phyloP scores from a whole-genome alignment of 768 basidiomycete genomes.

The Obba rivulosa region DNA sequence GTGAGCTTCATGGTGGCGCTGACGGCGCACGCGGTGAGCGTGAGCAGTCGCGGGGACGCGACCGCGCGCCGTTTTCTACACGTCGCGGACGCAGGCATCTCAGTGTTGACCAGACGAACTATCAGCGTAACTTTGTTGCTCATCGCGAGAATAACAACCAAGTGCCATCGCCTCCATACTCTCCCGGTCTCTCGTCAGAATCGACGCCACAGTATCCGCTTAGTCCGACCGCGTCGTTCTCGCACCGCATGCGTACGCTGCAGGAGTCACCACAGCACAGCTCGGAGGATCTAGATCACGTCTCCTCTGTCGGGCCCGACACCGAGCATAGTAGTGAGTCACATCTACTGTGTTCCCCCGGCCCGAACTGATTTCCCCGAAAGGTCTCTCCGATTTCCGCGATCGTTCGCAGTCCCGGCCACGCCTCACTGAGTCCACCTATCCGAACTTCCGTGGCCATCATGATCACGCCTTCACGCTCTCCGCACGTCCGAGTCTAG shows the following conservation, averaged over 20 bases:
- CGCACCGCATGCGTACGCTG: conserved; percentile 10
- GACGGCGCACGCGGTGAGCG: background rate
- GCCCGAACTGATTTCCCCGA: background rate
- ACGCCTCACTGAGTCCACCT: conserved; percentile 4
- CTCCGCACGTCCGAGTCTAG: conserved; percentile 1
- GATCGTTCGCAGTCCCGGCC: conserved; percentile 4
- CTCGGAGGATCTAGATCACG: conserved; percentile 10
- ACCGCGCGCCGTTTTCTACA: background rate
- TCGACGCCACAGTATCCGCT: conserved; percentile 12
- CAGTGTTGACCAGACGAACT: conserved; percentile 28
- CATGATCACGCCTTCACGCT: background rate
- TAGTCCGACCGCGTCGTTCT: conserved; percentile 13
- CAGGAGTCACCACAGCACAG: conserved; percentile 18
- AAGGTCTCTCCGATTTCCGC: conserved; percentile 1
- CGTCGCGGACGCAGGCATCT: conserved; percentile 14
- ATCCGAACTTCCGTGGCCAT: conserved; percentile 1
- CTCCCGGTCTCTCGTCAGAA: conserved; percentile 5
- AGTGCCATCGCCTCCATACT: conserved; percentile 20
- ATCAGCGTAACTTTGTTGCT: conserved; percentile 23
- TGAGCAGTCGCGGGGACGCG: conserved; percentile 16
- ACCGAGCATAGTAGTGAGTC: conserved; percentile 12
- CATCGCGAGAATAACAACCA: conserved; percentile 21
- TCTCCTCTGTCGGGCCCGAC: conserved; percentile 8
- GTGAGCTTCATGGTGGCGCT: conserved; percentile 11
- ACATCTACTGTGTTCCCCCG: background rate